Evolutionary conservation across 306 rosid genomes (phyloP).

Genomic region (Dalbergia cultrata): DNA sequence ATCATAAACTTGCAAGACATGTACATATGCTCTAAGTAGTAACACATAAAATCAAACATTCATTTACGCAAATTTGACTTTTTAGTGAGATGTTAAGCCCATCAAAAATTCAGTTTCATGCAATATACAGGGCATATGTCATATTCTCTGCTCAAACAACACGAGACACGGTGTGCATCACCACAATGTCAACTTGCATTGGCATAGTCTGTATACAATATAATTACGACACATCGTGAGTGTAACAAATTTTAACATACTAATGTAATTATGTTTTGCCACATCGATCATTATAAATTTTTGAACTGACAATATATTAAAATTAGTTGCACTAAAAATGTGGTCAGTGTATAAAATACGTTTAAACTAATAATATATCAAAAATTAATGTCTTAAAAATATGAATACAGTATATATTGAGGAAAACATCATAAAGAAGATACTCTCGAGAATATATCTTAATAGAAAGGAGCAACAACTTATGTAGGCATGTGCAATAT

Average conservation of each 20-base stretch:
- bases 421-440: conserved; percentile 17
- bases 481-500: background rate
- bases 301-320: no score
- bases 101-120: background rate
- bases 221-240: no score
- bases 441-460: background rate
- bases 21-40: background rate
- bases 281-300: no score
- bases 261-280: no score
- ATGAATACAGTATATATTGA: background rate
- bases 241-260: no score
- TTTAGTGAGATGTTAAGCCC: conserved; percentile 17
- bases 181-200: background rate
- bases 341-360: no score
- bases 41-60: background rate
- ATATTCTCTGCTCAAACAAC: conserved; percentile 28
- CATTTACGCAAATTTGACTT: background rate
- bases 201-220: no score
- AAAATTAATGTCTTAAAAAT: background rate
- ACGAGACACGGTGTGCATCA: conserved; percentile 23
- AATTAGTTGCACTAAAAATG: no score
- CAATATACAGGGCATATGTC: conserved; percentile 7
- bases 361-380: no score
- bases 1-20: background rate
- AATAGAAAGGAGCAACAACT: background rate